Base-by-base conservation (phyloP, 2,329 filamentous ascomycete species). In the Aspergillus sp. region DNA sequence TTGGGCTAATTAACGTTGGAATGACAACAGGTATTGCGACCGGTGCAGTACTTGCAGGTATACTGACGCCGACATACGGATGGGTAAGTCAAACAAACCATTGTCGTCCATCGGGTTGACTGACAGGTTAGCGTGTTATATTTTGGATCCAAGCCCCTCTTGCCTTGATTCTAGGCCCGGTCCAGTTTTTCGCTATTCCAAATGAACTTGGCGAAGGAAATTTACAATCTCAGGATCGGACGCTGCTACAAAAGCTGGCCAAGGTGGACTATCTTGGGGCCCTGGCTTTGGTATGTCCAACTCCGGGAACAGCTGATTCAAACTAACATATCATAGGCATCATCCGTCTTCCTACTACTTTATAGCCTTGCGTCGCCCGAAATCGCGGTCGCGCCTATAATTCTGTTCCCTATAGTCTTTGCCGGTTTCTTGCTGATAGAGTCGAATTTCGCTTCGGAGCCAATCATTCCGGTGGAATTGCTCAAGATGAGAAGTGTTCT, bases 201-300 rank as follows among this genome's bases (percentile, higher is more conserved):
- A 73, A 54, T 58, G 70, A n/a, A 60, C 68, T 16, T 58, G 71
- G 52, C 16, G 46, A 55, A 65, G 77, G 59, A 57, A 70, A 55
- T 77, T 76, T 54, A 70, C 73, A n/a, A 77, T 77, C 62, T 69
- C 72, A 59, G 71, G 63, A 56, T 63, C 56, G 60, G 75, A 76
- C 51, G 78, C 81, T 42, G 66, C 82, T 42, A 59, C 73, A 54
- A 69, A 90, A 87, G 67, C 78, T 94, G 11, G 82, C 81, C 3
- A 78, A 80, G 1, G 85, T 96, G 57, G 92, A 96, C 74, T 95
- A 94, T 66, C 79, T 87, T 0, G 91, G 91, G 3, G 89, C 90
- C 6, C 42, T 85, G 1, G 79, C 87, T n/a, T 75, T 92, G 64
- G 86, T 89, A 77, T 71, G 82, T 4, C 11, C 29, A 9, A 32